These are phyloP conservation scores for Candida dubliniensis DNA, from an alignment of 1,139 yeast genomes.

Conservation along the genomic window DNA sequence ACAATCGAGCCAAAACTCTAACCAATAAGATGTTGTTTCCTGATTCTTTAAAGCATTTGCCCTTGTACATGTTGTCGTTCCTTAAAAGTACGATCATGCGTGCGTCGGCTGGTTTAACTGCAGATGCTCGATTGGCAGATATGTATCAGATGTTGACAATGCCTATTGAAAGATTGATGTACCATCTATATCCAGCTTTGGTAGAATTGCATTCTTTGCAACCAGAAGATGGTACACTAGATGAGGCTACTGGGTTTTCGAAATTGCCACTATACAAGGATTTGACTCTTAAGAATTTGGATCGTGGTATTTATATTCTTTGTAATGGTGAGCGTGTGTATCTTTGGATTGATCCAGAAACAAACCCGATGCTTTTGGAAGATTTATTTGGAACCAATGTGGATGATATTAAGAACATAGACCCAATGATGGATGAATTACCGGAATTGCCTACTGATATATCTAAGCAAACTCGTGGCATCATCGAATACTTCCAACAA, in stretches of 20 bases:
- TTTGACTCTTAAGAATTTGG: conserved; percentile 45
- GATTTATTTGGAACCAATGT: conserved; percentile 71
- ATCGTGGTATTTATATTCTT: conserved; percentile 76
- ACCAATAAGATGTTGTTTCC: conserved; percentile 79
- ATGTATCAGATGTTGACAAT: conserved; percentile 53
- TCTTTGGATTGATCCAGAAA: conserved; percentile 72
- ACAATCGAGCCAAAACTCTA: conserved; percentile 46
- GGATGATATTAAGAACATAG: conserved; percentile 43
- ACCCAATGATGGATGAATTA: conserved; percentile 55
- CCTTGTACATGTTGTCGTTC: conserved; percentile 67
- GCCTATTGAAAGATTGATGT: conserved; percentile 60
- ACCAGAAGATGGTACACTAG: conserved; percentile 53
- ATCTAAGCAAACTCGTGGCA: conserved; percentile 64
- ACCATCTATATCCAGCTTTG: conserved; percentile 78
- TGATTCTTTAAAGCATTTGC: conserved; percentile 70
- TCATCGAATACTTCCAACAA: conserved; percentile 52
- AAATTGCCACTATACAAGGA: conserved; percentile 53
- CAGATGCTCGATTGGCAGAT: conserved; percentile 64
- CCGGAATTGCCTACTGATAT: conserved; percentile 74
- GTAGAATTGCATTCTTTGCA: conserved; percentile 68
- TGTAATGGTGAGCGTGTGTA: conserved; percentile 67
- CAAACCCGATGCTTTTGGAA: conserved; percentile 63
- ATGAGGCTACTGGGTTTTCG: conserved; percentile 42
- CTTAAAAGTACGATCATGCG: conserved; percentile 68
- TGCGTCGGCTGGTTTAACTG: conserved; percentile 41